Base-by-base conservation (phyloP, 2,329 filamentous ascomycete genomes). In the Cladosporium velox region DNA sequence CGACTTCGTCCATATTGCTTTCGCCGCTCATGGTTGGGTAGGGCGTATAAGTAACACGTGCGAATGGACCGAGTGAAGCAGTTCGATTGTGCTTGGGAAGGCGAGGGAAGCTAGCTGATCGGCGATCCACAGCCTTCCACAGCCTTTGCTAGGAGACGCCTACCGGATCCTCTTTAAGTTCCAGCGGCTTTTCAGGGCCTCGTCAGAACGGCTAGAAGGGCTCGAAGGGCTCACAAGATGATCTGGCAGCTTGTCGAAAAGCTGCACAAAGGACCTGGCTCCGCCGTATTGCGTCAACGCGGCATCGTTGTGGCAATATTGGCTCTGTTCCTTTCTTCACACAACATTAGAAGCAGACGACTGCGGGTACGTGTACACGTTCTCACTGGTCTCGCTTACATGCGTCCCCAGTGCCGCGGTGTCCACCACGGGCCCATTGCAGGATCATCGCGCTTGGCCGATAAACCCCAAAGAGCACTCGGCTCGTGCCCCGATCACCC, bases 1-100 rank as follows among this genome's bases (percentile, higher is more conserved):
- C 61, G 15, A 35, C 14, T 10, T 64, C 61, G 4, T 57, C 61
- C 61, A 64, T 64, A 52, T n/a, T 44, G 34, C 21, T 15, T 47
- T 60, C 34, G 24, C 12, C 57, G 24, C 24, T 59, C 57, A 47
- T 44, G 35, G 24, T 49, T 32, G n/a, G 28, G 21, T 11, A 26
- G 35, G 32, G n/a, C 12, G 21, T 24, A 47, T 41, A 30, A 24
- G 49, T 32, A 57, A 47, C 51, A 57, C 10, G 26, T 41, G 51
- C 35, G 32, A 21, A 52, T 55, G 32, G 26, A 57, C 10, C 24
- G 34, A 57, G 51, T 57, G 11, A 35, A 21, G 35, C 34, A 47
- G 26, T 10, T 15, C 41, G 14, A 52, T 18, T 26, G 21, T 32
- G 38, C 26, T 21, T 15, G 32, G 26, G 18, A 51, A 28, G 41